Base-by-base conservation (phyloP, 352 stramenopile genomes). In the Albugo candida region DNA sequence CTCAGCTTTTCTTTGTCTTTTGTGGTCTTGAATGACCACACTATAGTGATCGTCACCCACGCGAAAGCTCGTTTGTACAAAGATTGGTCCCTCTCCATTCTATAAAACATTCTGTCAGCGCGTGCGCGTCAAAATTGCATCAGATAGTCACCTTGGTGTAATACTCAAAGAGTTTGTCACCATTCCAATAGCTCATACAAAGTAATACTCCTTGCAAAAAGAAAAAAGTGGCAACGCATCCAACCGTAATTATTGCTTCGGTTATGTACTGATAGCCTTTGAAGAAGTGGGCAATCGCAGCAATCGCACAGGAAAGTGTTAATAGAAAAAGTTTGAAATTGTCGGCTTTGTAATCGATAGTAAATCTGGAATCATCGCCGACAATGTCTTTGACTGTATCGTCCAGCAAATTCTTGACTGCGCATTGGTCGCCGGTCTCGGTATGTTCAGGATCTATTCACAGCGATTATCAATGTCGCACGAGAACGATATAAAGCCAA, bases 371-470 rank as follows among this genome's bases (percentile, higher is more conserved):
- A 43, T 70, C 77, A 17, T 62, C 60, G 49, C 84, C 53, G 47
- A 85, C 83, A 48, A 76, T 70, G 56, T 86, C 78, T 45, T 66
- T 52, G 44, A 92, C 67, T 14, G 67, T 70, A 51, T 92, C 78
- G 54, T 92, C 78, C 47, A 92, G 58, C 36, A 92, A 63, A 52
- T 88, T 88, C 58, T 86, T 86, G 27, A 92, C 75, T 13, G 75
- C 78, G 38, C 83, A 83, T 50, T 88, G 76, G 60, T 92, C 78
- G 10, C 73, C 75, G 35, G 70, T 81, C 56, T 92, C 76, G 37
- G 88, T 54, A 43, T 69, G 63, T 31, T 31, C 24, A 31, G 24
- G 24, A 31, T 31, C 24, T 31, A 31, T 31, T 8, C 24, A 31
- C 24, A 31, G 24, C 24, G 24, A 31, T 31, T 31, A 10, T 31